phyloP scores from a whole-genome alignment of 2,329 filamentous ascomycete genomes.

The Penicillium sumatraense region DNA sequence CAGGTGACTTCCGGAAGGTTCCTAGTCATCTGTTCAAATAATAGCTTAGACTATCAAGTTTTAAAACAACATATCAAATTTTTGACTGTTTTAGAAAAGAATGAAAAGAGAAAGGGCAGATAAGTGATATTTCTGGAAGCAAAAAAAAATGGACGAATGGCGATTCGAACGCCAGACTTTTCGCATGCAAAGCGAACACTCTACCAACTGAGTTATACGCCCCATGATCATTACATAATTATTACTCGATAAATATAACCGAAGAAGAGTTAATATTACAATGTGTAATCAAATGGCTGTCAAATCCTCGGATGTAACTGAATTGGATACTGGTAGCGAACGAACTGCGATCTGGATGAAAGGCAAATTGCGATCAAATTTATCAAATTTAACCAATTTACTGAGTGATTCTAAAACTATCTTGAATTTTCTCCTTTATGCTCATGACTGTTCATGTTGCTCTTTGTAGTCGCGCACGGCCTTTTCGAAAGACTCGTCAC shows the following conservation, averaged over 20 bases:
- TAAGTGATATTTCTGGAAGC: not conserved
- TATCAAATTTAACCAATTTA: too few species aligned
- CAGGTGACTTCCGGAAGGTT: too few species aligned
- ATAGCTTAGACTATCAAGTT: too few species aligned
- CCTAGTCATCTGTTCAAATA: too few species aligned
- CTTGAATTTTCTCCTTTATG: not conserved
- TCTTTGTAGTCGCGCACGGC: slow-evolving; percentile 62
- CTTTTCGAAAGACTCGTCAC: slow-evolving; percentile 58
- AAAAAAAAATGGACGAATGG: slow-evolving; percentile 19
- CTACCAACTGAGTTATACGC: slow-evolving; percentile 26
- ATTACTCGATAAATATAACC: not conserved
- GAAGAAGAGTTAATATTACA: too few species aligned
- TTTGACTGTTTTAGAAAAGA: not conserved
- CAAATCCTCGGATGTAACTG: too few species aligned
- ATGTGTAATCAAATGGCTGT: too few species aligned
- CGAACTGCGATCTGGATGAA: too few species aligned
- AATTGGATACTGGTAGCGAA: too few species aligned
- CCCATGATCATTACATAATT: slow-evolving; percentile 1
- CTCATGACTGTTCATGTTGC: slow-evolving; percentile 22
- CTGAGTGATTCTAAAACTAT: too few species aligned
- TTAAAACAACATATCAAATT: not conserved
- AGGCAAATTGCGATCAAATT: too few species aligned
- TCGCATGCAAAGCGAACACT: slow-evolving; percentile 27
- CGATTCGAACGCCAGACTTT: slow-evolving; percentile 21
- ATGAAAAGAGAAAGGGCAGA: not conserved